Evolutionary conservation across 169 alveolate species (phyloP), one percentile per base, ranked within the genome.

Genomic region (Cryptosporidium xiaoi): DNA sequence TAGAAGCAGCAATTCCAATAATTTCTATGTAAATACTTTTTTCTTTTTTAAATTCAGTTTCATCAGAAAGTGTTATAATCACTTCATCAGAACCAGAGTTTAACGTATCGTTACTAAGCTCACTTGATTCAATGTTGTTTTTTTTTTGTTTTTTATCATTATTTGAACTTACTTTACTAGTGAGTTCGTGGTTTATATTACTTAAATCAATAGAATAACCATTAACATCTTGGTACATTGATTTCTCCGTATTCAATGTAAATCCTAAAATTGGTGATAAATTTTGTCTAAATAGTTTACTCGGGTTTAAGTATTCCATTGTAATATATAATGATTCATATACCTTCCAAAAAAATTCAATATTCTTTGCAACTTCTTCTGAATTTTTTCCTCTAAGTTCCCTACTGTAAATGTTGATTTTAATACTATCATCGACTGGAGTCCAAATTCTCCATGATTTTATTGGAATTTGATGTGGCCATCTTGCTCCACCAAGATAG

Each of bases 401-500:
- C 29, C 33, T 77, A 27, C 64, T 77, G 31, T 77, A 77, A 60
- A 77, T 77, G 12, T 77, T 60, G 0, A 77, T 60, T 51, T 77
- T 56, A 10, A 77, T 77, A 15, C 20, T 60, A 24, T 77, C 71
- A 44, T 77, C 87, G 7, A n/a, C 24, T 6, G 87, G 87, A 4
- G 24, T 53, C 87, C 87, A 77, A 18, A 62, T 60, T 12, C 87
- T 56, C 87, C 87, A 77, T 60, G 87, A 60, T 34, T 51, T 56
- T 13, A 77, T 56, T 12, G 71, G 87, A 58, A 77, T 12, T 62
- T 77, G 87, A 50, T 77, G 87, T 34, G 87, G 87, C 87, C 87
- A 77, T 58, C 87, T 33, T 34, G 87, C 56, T 36, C 87, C 87
- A 46, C 87, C 87, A 77, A 44, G 64, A 56, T 77, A 77, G 12